Base-by-base conservation (phyloP, 75 land plant genomes). In the Cunninghamia lanceolata region DNA sequence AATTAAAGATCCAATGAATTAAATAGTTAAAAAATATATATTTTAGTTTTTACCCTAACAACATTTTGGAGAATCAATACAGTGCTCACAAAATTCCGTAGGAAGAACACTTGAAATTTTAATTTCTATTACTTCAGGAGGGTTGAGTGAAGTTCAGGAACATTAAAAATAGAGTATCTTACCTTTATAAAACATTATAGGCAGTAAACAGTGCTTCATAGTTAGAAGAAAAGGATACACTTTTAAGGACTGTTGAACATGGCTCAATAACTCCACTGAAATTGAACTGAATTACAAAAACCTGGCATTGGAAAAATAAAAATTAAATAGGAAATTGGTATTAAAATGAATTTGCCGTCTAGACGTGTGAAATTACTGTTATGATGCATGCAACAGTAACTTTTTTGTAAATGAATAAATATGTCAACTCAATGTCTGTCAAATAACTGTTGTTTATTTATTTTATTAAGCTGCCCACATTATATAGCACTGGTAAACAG, bases 271-370 rank as follows among this genome's bases (percentile, higher is more conserved):
- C 68, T 63, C 68, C 68, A 63, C 68, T 25, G 68, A 5, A 63
- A 63, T 63, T 63, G n/a, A 63, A 63, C n/a, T 63, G 68, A 63
- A 63, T 63, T 63, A 63, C n/a, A 63, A 63, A 63, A 63, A 63
- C n/a, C 68, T 25, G n/a, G 68, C 68, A 28, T 25, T 28, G n/a
- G 68, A 63, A 63, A 25, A 63, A 63, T 63, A 63, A 63, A 25
- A 63, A 63, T 63, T 63, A 63, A 63, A 63, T 63, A 28, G 9
- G n/a, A 25, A 6, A 25, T 63, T 25, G 0, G 28, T 28, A 63
- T 63, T 63, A 63, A 21, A 63, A 63, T 63, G 68, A 63, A 7
- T 25, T 63, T 50, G 53, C 68, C 5, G 30, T 63, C n/a, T 63
- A 63, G 68, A 63, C 7, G n/a, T 25, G n/a, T 25, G 2, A 63